Evolutionary conservation across 257 asterid genomes (phyloP).

Genomic region (Solanum clarkiae): DNA sequence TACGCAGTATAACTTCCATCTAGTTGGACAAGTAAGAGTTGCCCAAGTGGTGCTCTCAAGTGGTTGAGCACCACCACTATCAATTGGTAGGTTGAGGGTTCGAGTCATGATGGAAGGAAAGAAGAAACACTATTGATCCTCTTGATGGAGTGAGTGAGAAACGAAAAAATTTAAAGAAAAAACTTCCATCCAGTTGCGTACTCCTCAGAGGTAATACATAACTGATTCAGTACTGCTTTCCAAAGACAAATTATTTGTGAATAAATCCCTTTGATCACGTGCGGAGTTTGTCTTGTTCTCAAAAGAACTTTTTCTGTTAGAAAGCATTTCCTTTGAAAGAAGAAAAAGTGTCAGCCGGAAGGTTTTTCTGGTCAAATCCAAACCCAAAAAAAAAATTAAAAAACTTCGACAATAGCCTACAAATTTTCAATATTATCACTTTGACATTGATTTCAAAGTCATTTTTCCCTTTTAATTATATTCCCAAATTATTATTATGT

Average conservation of each 20-base stretch:
- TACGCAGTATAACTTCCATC: neutral
- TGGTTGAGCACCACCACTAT: neutral
- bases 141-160: neutral
- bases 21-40: neutral
- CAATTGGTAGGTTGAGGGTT: neutral
- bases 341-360: neutral
- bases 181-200: neutral
- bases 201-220: neutral
- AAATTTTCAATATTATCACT: neutral
- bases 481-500: neutral
- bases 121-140: neutral
- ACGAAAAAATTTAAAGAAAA: neutral
- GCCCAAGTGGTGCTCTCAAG: neutral
- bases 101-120: neutral
- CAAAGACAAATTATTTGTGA: neutral
- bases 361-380: neutral
- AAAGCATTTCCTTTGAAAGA: neutral
- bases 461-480: neutral
- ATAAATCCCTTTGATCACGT: neutral
- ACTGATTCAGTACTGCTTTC: neutral
- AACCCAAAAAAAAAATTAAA: neutral
- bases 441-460: neutral
- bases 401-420: neutral
- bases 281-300: neutral
- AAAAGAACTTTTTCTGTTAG: neutral